Conservation (phyloP, 352 stramenopile species). For the Globisporangium spinosum region DNA sequence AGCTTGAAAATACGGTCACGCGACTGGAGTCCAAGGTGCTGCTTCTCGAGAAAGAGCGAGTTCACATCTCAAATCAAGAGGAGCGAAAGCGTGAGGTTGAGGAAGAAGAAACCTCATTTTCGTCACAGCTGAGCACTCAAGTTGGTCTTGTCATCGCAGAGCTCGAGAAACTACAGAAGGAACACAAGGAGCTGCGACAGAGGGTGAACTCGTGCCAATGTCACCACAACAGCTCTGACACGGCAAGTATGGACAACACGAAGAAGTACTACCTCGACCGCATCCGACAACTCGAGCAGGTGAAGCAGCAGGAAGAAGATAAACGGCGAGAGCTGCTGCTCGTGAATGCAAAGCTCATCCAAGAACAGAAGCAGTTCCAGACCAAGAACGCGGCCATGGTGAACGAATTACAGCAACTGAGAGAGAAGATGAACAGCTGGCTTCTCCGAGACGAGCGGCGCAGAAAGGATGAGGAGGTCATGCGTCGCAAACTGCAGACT, state of each 20-base stretch:
- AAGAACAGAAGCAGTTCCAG: slow-evolving; percentile 58
- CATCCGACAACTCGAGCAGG: slow-evolving; percentile 50
- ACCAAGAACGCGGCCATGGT: slow-evolving; percentile 27
- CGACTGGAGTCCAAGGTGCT: slow-evolving; percentile 44
- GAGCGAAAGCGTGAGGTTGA: slow-evolving; percentile 30
- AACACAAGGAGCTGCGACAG: slow-evolving; percentile 36
- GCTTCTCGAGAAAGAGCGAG: slow-evolving; percentile 47
- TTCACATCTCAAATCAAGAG: slow-evolving; percentile 33
- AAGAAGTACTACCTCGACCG: slow-evolving; percentile 41
- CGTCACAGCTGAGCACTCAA: slow-evolving; percentile 40
- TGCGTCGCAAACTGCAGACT: slow-evolving; percentile 15
- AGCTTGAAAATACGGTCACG: slow-evolving; percentile 31
- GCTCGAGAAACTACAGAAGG: slow-evolving; percentile 40
- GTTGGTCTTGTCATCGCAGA: slow-evolving; percentile 38
- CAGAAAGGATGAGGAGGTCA: slow-evolving; percentile 31
- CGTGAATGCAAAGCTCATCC: slow-evolving; percentile 62
- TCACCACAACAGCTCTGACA: background rate
- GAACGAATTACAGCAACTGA: slow-evolving; percentile 32
- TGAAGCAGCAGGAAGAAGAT: slow-evolving; percentile 36
- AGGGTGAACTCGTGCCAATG: slow-evolving; percentile 23
- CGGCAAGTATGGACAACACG: slow-evolving; percentile 3
- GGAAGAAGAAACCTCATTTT: slow-evolving; percentile 27
- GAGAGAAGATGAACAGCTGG: slow-evolving; percentile 53
- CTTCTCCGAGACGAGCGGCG: slow-evolving; percentile 47
- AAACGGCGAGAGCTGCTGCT: slow-evolving; percentile 64